Conservation (phyloP, 139 green algal genomes). For the Chlamydomonas schloesseri region DNA sequence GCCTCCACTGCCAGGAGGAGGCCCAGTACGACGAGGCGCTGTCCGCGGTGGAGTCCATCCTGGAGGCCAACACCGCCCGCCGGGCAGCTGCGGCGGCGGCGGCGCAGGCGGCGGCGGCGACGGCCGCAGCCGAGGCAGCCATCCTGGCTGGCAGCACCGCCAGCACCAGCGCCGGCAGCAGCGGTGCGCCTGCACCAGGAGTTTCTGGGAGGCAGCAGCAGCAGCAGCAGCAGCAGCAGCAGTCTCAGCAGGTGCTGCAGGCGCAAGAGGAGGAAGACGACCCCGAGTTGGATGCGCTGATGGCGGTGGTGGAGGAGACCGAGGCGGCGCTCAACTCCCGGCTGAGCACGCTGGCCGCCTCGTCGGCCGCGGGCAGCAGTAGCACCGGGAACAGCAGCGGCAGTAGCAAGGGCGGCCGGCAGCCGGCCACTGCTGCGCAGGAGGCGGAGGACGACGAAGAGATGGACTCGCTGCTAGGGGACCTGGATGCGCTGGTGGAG, state of each 20-base stretch:
- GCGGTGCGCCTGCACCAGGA: no score
- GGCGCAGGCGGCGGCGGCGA: neutral
- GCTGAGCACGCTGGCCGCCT: neutral
- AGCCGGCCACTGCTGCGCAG: no score
- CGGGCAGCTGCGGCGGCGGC: no score
- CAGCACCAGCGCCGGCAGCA: neutral
- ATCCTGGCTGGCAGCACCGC: neutral
- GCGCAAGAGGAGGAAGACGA: constrained; percentile 3
- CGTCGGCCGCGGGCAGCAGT: no score
- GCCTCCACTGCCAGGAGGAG: no score
- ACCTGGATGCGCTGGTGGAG: constrained; percentile 18
- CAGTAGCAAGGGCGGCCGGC: neutral
- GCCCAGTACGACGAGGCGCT: constrained; percentile 16
- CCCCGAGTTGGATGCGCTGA: neutral
- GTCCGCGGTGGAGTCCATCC: constrained; percentile 4
- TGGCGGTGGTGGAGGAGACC: constrained; percentile 6
- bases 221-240: neutral
- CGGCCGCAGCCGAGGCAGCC: neutral
- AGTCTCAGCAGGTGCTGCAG: neutral
- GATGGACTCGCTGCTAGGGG: neutral
- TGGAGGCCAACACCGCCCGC: neutral
- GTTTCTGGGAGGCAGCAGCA: neutral
- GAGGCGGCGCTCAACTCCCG: constrained; percentile 16
- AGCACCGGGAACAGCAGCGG: neutral
- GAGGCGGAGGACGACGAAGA: neutral